These are phyloP conservation scores for Vicia villosa DNA, from an alignment of 306 rosid species.

Conservation along the genomic window DNA sequence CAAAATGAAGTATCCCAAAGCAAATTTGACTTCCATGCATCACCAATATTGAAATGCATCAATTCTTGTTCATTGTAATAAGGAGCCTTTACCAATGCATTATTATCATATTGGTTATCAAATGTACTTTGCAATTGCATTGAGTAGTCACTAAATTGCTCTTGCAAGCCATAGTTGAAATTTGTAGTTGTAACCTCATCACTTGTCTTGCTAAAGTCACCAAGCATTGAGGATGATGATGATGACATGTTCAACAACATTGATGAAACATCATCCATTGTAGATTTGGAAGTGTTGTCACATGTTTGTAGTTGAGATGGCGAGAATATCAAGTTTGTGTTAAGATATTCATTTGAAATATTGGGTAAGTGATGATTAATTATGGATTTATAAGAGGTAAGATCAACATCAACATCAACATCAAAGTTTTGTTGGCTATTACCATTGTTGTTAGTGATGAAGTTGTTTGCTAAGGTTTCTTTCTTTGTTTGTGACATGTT, in stretches of 20 bases:
- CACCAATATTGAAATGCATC: constrained; percentile 53
- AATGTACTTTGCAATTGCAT: constrained; percentile 12
- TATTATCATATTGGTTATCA: constrained; percentile 21
- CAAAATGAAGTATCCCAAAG: constrained; percentile 74
- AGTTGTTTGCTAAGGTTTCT: constrained; percentile 45
- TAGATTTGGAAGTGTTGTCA: constrained; percentile 23
- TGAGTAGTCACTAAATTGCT: constrained; percentile 40
- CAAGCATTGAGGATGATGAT: constrained; percentile 70
- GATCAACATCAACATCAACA: no score
- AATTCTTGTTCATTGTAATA: constrained; percentile 47
- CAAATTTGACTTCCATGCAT: constrained; percentile 76
- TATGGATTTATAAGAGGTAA: constrained; percentile 50
- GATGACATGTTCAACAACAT: constrained; percentile 76
- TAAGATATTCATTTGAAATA: constrained; percentile 48
- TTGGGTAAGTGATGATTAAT: constrained; percentile 39
- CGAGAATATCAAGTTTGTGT: constrained; percentile 45
- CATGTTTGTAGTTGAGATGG: constrained; percentile 48
- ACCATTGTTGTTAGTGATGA: constrained; percentile 42
- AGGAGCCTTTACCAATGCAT: constrained; percentile 45
- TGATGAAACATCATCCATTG: constrained; percentile 64
- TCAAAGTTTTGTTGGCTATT: constrained; percentile 44
- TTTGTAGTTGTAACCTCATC: constrained; percentile 37
- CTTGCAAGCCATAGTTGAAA: constrained; percentile 44
- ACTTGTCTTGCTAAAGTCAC: constrained; percentile 41
- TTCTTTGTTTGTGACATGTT: constrained; percentile 47